A percentile compares a stretch with the other conserved stretches of the same genome.
phyloP scores from a whole-genome alignment of 768 basidiomycete genomes.

The Daedaleopsis sinensis region DNA sequence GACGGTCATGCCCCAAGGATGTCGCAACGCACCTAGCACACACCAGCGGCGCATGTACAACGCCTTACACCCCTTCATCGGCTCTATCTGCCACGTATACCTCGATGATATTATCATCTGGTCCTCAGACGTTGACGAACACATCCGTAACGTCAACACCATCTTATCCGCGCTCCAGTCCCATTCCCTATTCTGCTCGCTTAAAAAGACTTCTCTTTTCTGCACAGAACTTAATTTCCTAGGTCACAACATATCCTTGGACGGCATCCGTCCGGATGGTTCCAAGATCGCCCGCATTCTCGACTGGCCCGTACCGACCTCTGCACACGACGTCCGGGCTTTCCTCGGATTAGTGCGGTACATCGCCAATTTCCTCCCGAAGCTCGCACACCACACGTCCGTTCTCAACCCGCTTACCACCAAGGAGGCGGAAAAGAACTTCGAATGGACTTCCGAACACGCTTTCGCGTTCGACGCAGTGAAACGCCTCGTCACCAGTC shows the following conservation, averaged over 20 bases:
- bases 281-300: slow-evolving; percentile 32
- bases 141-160: slow-evolving; percentile 22
- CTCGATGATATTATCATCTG: slow-evolving; percentile 50
- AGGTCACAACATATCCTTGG: slow-evolving; percentile 34
- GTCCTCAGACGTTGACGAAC: slow-evolving; percentile 38
- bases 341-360: no score
- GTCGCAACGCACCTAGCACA: slow-evolving; percentile 38
- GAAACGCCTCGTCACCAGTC: slow-evolving; percentile 31
- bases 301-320: slow-evolving; percentile 36
- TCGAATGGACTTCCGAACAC: no score
- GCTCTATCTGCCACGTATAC: slow-evolving; percentile 46
- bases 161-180: slow-evolving; percentile 26
- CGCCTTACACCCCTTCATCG: slow-evolving; percentile 37
- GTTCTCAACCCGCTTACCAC: no score
- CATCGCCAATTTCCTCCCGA: no score
- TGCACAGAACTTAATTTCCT: slow-evolving; percentile 33
- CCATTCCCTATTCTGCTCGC: slow-evolving; percentile 31
- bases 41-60: slow-evolving; percentile 35
- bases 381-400: no score
- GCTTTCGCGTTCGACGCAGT: slow-evolving; percentile 41
- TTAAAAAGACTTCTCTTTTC: slow-evolving; percentile 34
- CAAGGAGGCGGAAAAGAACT: no score
- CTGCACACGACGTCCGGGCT: slow-evolving; percentile 14
- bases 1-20: slow-evolving; percentile 44
- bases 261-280: slow-evolving; percentile 35